Conservation (phyloP, 495 filamentous ascomycete species). For the Neurospora cerealis region DNA sequence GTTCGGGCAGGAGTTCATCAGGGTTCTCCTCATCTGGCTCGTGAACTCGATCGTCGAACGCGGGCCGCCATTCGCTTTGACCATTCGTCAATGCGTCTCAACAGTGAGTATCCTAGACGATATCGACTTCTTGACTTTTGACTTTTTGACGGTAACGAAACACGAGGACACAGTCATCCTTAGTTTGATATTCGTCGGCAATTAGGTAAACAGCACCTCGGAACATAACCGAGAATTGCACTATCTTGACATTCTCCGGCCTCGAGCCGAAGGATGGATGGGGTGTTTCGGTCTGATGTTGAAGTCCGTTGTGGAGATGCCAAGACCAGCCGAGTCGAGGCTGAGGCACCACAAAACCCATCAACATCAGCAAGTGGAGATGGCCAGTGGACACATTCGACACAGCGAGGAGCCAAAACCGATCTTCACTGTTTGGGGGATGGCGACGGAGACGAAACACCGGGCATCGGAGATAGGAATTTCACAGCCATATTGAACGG, state of each 20-base stretch:
- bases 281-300: not conserved
- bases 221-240: not conserved
- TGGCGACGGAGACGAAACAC: not conserved
- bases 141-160: not conserved
- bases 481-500: not conserved
- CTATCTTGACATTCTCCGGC: not conserved
- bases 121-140: not conserved
- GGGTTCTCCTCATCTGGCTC: not conserved
- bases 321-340: not conserved
- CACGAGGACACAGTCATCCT: not conserved
- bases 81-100: not conserved
- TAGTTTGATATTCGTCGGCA: not conserved
- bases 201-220: not conserved
- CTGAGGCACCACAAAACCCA: not conserved
- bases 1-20: not conserved
- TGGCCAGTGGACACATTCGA: not conserved
- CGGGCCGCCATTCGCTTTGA: not conserved
- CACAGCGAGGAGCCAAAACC: not conserved
- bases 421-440: not conserved
- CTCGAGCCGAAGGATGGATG: not conserved
- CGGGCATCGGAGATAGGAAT: not conserved
- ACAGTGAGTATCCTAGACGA: not conserved
- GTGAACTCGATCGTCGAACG: not conserved
- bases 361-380: not conserved
- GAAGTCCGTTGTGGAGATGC: not conserved